These are phyloP conservation scores for Phaeosphaeria sp. DNA, from an alignment of 2,329 filamentous ascomycete genomes.

Conservation along the genomic window DNA sequence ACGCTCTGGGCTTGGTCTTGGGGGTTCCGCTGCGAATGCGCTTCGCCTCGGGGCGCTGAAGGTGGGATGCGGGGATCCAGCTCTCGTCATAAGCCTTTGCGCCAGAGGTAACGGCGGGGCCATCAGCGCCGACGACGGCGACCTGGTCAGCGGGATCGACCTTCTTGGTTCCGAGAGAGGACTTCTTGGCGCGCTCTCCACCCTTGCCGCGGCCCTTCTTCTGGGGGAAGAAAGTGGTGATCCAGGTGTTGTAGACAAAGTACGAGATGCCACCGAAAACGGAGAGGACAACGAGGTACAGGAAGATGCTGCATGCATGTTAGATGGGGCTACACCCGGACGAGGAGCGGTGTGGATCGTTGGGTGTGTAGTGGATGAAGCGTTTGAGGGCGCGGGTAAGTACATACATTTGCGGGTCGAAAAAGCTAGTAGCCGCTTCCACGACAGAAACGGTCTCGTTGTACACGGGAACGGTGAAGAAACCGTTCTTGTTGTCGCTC, in stretches of 20 bases:
- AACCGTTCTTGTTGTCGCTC: slow-evolving; percentile 66
- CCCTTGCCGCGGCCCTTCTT: slow-evolving; percentile 65
- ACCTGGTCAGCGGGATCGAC: slow-evolving; percentile 64
- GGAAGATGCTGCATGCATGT: slow-evolving; percentile 76
- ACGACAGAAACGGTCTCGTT: slow-evolving; percentile 86
- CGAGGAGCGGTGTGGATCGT: not conserved
- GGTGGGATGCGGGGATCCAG: slow-evolving; percentile 91
- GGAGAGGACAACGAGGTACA: slow-evolving; percentile 87
- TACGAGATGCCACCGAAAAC: slow-evolving; percentile 82
- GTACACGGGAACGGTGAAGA: slow-evolving; percentile 81
- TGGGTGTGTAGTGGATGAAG: not conserved
- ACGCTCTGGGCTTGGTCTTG: slow-evolving; percentile 47
- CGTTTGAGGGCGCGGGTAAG: slow-evolving; percentile 1
- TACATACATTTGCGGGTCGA: slow-evolving; percentile 92
- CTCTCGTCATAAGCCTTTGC: slow-evolving; percentile 84
- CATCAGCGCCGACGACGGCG: slow-evolving; percentile 72
- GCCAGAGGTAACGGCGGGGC: slow-evolving; percentile 71
- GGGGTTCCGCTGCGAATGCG: slow-evolving; percentile 61
- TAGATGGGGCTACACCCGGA: slow-evolving; percentile 8
- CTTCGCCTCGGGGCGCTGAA: slow-evolving; percentile 79
- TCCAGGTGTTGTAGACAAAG: slow-evolving; percentile 99
- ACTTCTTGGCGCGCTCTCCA: slow-evolving; percentile 69
- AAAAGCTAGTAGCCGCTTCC: slow-evolving; percentile 87
- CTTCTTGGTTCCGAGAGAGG: slow-evolving; percentile 71
- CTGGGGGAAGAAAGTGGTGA: slow-evolving; percentile 94